These are phyloP conservation scores for Melastoma malabathricum DNA, from an alignment of 345 rosid species.

Conservation along the genomic window DNA sequence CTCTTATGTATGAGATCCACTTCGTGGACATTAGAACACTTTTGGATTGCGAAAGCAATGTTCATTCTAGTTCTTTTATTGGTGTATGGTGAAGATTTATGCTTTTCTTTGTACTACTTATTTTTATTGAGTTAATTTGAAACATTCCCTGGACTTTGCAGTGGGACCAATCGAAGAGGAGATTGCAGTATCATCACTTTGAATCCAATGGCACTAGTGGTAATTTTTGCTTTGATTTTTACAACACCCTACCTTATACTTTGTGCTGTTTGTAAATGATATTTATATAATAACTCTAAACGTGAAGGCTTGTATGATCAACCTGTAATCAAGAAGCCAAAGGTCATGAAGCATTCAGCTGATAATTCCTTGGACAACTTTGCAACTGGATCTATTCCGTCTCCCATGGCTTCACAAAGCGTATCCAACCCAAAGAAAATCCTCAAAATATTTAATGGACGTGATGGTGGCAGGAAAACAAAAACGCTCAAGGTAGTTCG, in stretches of 20 bases:
- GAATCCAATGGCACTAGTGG: slow-evolving; percentile 67
- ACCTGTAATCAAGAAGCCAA: slow-evolving; percentile 60
- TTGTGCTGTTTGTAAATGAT: too few relatives aligned
- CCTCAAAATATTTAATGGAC: slow-evolving; percentile 53
- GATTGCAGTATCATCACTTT: slow-evolving; percentile 43
- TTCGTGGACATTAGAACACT: too few relatives aligned
- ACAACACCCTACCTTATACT: too few relatives aligned
- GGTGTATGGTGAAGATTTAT: too few relatives aligned
- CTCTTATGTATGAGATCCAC: too few relatives aligned
- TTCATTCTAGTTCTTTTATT: too few relatives aligned
- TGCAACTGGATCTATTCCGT: slow-evolving; percentile 54
- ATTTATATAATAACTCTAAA: too few relatives aligned
- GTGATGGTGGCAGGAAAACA: slow-evolving; percentile 62
- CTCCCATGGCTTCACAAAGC: slow-evolving; percentile 83
- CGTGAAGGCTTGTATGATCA: slow-evolving; percentile 47
- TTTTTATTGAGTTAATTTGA: slow-evolving; percentile 1
- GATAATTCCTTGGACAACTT: slow-evolving; percentile 56
- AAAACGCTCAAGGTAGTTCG: slow-evolving; percentile 61
- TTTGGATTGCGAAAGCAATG: too few relatives aligned
- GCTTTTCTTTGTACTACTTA: too few relatives aligned
- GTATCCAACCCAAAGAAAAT: slow-evolving; percentile 72
- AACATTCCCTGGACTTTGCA: slow-evolving; percentile 15
- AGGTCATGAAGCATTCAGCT: slow-evolving; percentile 45
- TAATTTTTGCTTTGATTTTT: slow-evolving; percentile 6
- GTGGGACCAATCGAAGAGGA: slow-evolving; percentile 42